Conservation (phyloP, 129 eudicot species). For the Saposhnikovia divaricata region DNA sequence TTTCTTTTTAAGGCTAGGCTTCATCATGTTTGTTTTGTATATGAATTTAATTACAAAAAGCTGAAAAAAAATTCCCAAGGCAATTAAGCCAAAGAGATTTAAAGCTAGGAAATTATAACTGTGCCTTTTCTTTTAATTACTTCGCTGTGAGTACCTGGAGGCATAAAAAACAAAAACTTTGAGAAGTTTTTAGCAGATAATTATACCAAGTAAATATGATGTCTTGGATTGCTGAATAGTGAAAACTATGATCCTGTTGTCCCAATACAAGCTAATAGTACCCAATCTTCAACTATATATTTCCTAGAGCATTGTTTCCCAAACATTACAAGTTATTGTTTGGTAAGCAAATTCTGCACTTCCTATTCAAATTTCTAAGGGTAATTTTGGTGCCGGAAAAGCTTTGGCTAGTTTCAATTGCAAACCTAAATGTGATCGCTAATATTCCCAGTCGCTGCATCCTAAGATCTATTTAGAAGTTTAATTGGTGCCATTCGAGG, state of each 20-base stretch:
- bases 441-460: neutral
- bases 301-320: neutral
- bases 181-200: neutral
- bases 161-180: neutral
- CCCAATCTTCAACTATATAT: neutral
- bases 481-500: neutral
- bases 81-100: neutral
- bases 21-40: no score
- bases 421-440: neutral
- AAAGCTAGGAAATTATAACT: neutral
- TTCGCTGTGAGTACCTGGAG: neutral
- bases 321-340: neutral
- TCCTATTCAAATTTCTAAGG: neutral
- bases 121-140: neutral
- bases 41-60: no score
- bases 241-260: neutral
- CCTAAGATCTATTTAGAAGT: slow-evolving; percentile 2
- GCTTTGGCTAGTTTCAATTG: neutral
- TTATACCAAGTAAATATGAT: neutral
- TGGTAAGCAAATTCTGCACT: neutral
- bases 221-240: neutral
- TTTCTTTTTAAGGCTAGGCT: no score
- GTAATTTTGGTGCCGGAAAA: neutral
- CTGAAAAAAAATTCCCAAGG: no score
- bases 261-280: neutral